Conservation (phyloP, 2,329 filamentous ascomycete species). For the Cryphonectria nitschkei region DNA sequence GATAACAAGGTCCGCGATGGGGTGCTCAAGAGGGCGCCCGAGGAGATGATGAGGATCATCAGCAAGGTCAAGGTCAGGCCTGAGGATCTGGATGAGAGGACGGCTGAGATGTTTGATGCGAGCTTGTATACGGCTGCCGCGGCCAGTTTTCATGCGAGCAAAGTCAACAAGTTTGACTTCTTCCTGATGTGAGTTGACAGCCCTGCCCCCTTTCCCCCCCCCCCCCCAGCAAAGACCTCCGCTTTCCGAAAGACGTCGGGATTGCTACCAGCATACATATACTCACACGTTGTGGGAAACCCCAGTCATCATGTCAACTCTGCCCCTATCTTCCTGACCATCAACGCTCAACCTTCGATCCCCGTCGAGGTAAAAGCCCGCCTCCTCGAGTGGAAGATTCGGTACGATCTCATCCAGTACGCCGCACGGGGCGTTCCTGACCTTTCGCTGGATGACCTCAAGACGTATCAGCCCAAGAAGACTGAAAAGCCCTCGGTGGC, state of each 20-base stretch:
- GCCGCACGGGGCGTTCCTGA: constrained; percentile 67
- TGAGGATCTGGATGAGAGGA: constrained; percentile 59
- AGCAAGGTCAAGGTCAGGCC: constrained; percentile 60
- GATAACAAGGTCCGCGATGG: constrained; percentile 71
- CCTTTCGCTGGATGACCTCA: constrained; percentile 63
- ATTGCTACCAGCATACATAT: background rate
- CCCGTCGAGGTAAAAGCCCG: constrained; percentile 63
- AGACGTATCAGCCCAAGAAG: constrained; percentile 57
- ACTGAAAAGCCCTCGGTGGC: constrained; percentile 43
- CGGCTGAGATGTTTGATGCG: constrained; percentile 70
- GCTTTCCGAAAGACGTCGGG: background rate
- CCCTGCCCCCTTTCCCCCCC: too few relatives aligned
- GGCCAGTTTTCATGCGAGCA: constrained; percentile 65
- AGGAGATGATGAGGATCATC: constrained; percentile 66
- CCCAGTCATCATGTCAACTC: constrained; percentile 75
- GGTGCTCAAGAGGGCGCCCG: constrained; percentile 63
- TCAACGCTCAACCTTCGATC: constrained; percentile 67
- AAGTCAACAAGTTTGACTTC: constrained; percentile 79
- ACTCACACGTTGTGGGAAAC: constrained; percentile 30
- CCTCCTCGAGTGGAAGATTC: constrained; percentile 80
- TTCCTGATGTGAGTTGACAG: constrained; percentile 59
- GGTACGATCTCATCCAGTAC: constrained; percentile 75
- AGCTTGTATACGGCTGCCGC: constrained; percentile 52
- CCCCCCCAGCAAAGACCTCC: background rate
- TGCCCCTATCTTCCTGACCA: constrained; percentile 71